Conservation (phyloP, 306 rosid genomes). For the Sechiopsis laciniata region DNA sequence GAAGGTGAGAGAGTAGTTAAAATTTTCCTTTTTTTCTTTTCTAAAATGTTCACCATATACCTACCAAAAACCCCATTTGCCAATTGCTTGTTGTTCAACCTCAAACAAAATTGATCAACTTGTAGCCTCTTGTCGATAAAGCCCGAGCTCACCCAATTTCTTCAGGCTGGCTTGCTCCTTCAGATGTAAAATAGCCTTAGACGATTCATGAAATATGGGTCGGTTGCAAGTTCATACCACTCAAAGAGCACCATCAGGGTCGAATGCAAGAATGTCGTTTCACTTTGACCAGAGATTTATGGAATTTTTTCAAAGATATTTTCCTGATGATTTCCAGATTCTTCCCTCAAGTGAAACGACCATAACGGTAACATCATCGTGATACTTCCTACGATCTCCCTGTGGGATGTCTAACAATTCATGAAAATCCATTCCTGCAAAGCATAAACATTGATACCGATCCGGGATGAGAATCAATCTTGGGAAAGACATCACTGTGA, state of each 20-base stretch:
- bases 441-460: constrained; percentile 15
- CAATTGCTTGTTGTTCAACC: constrained; percentile 31
- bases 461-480: background rate
- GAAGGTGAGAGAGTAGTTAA: constrained; percentile 25
- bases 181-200: constrained; percentile 3
- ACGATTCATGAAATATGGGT: constrained; percentile 51
- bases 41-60: constrained; percentile 40
- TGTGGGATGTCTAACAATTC: constrained; percentile 94
- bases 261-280: constrained; percentile 27
- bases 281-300: constrained; percentile 28
- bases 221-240: constrained; percentile 39
- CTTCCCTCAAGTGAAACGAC: constrained; percentile 97
- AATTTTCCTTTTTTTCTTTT: constrained; percentile 23
- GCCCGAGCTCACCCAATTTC: constrained; percentile 14
- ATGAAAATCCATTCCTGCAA: constrained; percentile 94
- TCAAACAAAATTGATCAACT: constrained; percentile 37
- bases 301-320: constrained; percentile 53
- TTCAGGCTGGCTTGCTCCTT: background rate
- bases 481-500: background rate
- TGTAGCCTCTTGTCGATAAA: constrained; percentile 32
- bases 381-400: constrained; percentile 94
- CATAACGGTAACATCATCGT: constrained; percentile 97
- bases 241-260: constrained; percentile 26
- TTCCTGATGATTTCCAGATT: constrained; percentile 98
- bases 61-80: constrained; percentile 42